A percentile compares a stretch with the other conserved stretches of the same genome.
These are phyloP conservation scores for Bauhinia variegata DNA, from an alignment of 306 rosid genomes.

Conservation along the genomic window DNA sequence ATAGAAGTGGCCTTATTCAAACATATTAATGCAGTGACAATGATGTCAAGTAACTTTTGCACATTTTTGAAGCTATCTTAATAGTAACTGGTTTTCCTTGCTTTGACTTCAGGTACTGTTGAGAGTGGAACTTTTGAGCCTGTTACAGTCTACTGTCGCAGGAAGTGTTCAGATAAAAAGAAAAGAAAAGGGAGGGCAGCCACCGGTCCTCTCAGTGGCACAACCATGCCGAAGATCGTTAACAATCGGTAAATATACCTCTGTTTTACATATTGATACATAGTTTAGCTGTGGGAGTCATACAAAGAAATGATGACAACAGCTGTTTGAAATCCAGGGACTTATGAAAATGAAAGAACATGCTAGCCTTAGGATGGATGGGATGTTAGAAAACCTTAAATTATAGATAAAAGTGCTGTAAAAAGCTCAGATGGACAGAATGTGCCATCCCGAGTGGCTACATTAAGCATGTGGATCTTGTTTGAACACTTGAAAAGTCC, in stretches of 20 bases:
- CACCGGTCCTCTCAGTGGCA: conserved; percentile 33
- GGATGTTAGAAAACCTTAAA: background rate
- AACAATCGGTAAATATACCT: conserved; percentile 41
- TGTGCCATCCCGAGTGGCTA: conserved; percentile 15
- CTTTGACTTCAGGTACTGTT: conserved; percentile 31
- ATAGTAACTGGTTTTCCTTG: too few species aligned
- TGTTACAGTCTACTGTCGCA: conserved; percentile 37
- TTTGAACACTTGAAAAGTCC: conserved; percentile 20
- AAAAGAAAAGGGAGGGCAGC: conserved; percentile 49
- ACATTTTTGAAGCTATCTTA: too few species aligned
- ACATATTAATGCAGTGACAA: too few species aligned
- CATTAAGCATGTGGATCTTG: background rate
- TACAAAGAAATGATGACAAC: background rate
- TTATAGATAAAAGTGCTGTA: background rate
- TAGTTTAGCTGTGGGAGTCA: conserved; percentile 4
- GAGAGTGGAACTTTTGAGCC: conserved; percentile 38
- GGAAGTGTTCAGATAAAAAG: conserved; percentile 39
- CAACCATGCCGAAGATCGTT: conserved; percentile 35
- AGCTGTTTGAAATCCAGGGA: conserved; percentile 11
- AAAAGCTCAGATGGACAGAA: conserved; percentile 14
- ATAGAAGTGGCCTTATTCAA: too few species aligned
- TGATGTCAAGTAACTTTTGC: too few species aligned
- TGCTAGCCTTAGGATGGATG: conserved; percentile 2
- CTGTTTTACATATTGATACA: background rate
- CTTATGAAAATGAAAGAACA: background rate